Evolutionary conservation across 306 rosid species (phyloP), one percentile per base, ranked within the genome.

Genomic region (Lathyrus aphaca): DNA sequence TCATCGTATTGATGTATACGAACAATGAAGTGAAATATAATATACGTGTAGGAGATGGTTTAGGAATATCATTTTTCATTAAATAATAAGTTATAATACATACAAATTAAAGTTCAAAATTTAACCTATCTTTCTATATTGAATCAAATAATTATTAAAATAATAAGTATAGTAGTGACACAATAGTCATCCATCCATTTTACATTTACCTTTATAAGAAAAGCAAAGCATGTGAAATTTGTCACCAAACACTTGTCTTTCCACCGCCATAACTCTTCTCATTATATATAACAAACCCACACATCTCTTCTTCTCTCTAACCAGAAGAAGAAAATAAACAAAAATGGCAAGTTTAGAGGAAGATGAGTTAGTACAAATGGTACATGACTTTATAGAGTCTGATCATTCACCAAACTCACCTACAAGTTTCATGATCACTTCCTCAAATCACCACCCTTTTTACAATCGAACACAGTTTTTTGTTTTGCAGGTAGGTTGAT

Each of bases 381-480:
- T 89, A 25, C 82, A 80, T 72, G 96, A 87, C 63, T 89, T 89
- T 64, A 87, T 89, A 17, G 96, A 89, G 66, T 89, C 88, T 1
- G 86, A 85, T 27, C 62, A 56, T 59, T 44, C 90, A 18, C 38
- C 83, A 1, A 53, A 53, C 23, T 48, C 84, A 13, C 16, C 77
- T 14, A 50, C 71, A n/a, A 71, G 1, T 49, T 32, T 16, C 29
- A 67, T n/a, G n/a, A n/a, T 80, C 68, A 37, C 79, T 74, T 74
- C 86, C 63, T 73, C 82, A 19, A 74, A 71, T 11, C 74, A 66
- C 64, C 78, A 65, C 61, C 53, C 86, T 50, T 66, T 74, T 4
- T 42, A 8, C 21, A 80, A 80, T 70, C 72, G 29, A 71, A 65
- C 79, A 77, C 82, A 80, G 14, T 65, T 68, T 71, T 70, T 79